Percentiles rank a stretch among this genome's conserved stretches.
These are phyloP conservation scores for Beauveria pseudobassiana DNA, from an alignment of 2,329 filamentous ascomycete genomes.

Conservation along the genomic window DNA sequence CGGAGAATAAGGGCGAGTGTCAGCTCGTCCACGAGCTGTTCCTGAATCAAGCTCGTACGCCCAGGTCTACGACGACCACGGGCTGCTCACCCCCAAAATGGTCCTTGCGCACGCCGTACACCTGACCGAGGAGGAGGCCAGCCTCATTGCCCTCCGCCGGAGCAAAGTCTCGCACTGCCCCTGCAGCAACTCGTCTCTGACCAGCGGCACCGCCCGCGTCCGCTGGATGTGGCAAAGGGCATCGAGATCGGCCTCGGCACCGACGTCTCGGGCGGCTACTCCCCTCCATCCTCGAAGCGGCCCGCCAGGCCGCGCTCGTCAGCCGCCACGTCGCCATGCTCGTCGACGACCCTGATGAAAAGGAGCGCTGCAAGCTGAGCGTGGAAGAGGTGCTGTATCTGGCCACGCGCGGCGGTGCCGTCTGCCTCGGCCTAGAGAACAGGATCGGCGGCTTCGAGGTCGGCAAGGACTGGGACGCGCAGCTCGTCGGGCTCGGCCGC, in stretches of 20 bases:
- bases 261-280: slow-evolving; percentile 85
- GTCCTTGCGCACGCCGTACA: slow-evolving; percentile 85
- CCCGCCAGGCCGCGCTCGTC: slow-evolving; percentile 71
- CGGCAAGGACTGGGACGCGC: slow-evolving; percentile 87
- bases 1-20: slow-evolving; percentile 72
- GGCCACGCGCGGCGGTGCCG: slow-evolving; percentile 79
- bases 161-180: slow-evolving; percentile 80
- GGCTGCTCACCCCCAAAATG: slow-evolving; percentile 63
- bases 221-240: slow-evolving; percentile 65
- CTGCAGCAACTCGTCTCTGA: slow-evolving; percentile 74
- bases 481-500: slow-evolving; percentile 61
- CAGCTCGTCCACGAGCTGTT: slow-evolving; percentile 64
- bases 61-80: slow-evolving; percentile 67
- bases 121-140: slow-evolving; percentile 58
- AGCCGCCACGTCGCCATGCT: slow-evolving; percentile 56
- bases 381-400: slow-evolving; percentile 83
- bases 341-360: slow-evolving; percentile 19
- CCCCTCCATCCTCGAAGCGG: slow-evolving; percentile 74
- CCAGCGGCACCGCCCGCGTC: slow-evolving; percentile 70
- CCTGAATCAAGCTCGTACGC: slow-evolving; percentile 60
- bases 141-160: slow-evolving; percentile 51
- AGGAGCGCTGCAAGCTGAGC: slow-evolving; percentile 58
- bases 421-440: slow-evolving; percentile 65
- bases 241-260: slow-evolving; percentile 81
- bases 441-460: slow-evolving; percentile 74